phyloP scores from a whole-genome alignment of 2,329 filamentous ascomycete species.

The Monascus ruber region DNA sequence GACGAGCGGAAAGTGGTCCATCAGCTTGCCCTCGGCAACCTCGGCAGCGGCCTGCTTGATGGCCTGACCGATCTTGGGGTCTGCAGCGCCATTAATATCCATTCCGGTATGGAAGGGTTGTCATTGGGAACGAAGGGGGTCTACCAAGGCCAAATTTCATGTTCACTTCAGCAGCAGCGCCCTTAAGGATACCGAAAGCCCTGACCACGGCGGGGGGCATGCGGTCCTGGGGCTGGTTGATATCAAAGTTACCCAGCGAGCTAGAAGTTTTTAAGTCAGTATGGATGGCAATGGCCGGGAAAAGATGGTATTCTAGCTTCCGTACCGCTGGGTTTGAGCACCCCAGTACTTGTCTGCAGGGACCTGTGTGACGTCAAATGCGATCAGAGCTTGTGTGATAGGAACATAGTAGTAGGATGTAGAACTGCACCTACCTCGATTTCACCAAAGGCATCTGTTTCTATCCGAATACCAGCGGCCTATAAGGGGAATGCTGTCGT shows the following conservation, averaged over 20 bases:
- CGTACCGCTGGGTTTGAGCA: constrained; percentile 78
- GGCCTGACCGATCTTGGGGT: constrained; percentile 79
- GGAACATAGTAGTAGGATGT: not conserved
- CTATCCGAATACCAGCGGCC: constrained; percentile 54
- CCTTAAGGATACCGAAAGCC: constrained; percentile 95
- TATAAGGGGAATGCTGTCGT: constrained; percentile 8
- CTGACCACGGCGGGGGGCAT: constrained; percentile 89
- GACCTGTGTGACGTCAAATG: constrained; percentile 38
- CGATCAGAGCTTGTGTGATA: constrained; percentile 6
- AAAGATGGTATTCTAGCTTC: not conserved
- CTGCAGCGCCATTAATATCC: constrained; percentile 34
- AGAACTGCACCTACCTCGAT: constrained; percentile 48
- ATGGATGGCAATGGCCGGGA: not conserved
- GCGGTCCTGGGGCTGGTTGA: constrained; percentile 98
- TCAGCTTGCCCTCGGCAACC: constrained; percentile 83
- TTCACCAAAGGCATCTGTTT: constrained; percentile 97
- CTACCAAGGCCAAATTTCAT: constrained; percentile 76
- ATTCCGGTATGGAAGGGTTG: constrained; percentile 6
- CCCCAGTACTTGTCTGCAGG: constrained; percentile 94
- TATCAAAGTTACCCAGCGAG: constrained; percentile 93
- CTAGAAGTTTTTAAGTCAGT: constrained; percentile 15
- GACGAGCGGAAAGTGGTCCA: constrained; percentile 95
- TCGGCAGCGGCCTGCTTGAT: constrained; percentile 92
- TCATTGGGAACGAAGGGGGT: constrained; percentile 5
- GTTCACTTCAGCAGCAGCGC: constrained; percentile 89